Evolutionary conservation across 331 rosid species (phyloP).

Genomic region (Saraca asoca): DNA sequence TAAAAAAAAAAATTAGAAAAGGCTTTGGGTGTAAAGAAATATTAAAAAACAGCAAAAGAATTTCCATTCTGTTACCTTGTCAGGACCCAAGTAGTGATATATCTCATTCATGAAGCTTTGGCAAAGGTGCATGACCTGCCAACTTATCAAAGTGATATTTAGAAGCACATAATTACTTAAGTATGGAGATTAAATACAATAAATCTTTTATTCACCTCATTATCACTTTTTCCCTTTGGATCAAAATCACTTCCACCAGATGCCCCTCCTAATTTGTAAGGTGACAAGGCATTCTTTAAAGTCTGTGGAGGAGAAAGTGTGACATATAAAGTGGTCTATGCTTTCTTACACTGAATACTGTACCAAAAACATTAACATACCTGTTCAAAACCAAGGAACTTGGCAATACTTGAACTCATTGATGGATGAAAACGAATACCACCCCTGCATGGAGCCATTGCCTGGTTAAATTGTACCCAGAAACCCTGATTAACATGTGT

Average conservation of each 20-base stretch:
- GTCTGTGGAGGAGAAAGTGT: constrained; percentile 57
- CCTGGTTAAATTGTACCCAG: constrained; percentile 96
- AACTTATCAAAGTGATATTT: constrained; percentile 48
- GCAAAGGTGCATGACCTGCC: constrained; percentile 91
- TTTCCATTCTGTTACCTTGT: constrained; percentile 70
- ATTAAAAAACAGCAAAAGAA: constrained; percentile 18
- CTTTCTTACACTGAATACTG: constrained; percentile 19
- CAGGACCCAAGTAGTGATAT: constrained; percentile 95
- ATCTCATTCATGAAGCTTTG: constrained; percentile 98
- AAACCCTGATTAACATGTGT: constrained; percentile 87
- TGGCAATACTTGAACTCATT: constrained; percentile 88
- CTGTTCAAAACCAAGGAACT: constrained; percentile 99
- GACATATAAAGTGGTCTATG: constrained; percentile 46
- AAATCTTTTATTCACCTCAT: constrained; percentile 63
- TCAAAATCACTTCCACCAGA: constrained; percentile 99
- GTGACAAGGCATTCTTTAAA: constrained; percentile 93
- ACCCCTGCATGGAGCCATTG: constrained; percentile 99
- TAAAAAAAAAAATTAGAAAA: constrained; percentile 44
- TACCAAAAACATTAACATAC: constrained; percentile 52
- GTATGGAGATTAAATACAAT: constrained; percentile 17
- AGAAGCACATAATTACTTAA: constrained; percentile 32
- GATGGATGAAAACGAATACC: constrained; percentile 96
- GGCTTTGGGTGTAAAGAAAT: constrained; percentile 20
- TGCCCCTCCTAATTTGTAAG: constrained; percentile 98
- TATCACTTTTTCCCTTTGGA: constrained; percentile 95